phyloP scores from a whole-genome alignment of 495 filamentous ascomycete species.

The Hypoxylon rickii region DNA sequence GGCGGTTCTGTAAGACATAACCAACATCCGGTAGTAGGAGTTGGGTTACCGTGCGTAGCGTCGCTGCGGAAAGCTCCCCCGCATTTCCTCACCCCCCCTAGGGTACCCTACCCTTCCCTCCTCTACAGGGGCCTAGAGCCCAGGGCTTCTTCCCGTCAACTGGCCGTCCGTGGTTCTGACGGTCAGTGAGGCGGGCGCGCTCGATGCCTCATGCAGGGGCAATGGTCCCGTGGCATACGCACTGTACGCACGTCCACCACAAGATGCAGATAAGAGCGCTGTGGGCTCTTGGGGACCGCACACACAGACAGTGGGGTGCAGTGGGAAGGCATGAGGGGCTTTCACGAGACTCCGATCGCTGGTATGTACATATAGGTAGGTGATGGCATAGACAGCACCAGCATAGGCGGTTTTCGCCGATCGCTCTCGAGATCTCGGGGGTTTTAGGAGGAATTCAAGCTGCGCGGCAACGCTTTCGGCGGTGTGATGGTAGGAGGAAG shows the following conservation, averaged over 20 bases:
- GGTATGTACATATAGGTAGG: no score
- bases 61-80: slow-evolving; percentile 19
- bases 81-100: slow-evolving; percentile 21
- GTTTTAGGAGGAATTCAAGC: slow-evolving; percentile 3
- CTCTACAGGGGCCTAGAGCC: slow-evolving; percentile 7
- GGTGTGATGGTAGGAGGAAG: slow-evolving; percentile 7
- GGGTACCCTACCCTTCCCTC: background rate
- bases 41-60: slow-evolving; percentile 10
- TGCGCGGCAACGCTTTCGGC: slow-evolving; percentile 9
- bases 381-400: no score
- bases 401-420: background rate
- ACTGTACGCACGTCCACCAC: slow-evolving; percentile 3
- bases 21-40: no score
- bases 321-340: background rate
- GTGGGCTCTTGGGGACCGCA: slow-evolving; percentile 9
- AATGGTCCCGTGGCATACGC: slow-evolving; percentile 11
- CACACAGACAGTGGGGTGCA: slow-evolving; percentile 20
- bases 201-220: slow-evolving; percentile 27
- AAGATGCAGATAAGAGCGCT: background rate
- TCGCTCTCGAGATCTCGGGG: slow-evolving; percentile 2
- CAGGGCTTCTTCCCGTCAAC: slow-evolving; percentile 13
- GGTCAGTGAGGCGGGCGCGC: slow-evolving; percentile 20
- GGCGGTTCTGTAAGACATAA: no score
- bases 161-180: slow-evolving; percentile 14
- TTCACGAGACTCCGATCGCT: slow-evolving; percentile 4